Percentiles rank a stretch among this genome's conserved stretches.
Conservation (phyloP, 352 stramenopile genomes). For the Globisporangium camurandrum region DNA sequence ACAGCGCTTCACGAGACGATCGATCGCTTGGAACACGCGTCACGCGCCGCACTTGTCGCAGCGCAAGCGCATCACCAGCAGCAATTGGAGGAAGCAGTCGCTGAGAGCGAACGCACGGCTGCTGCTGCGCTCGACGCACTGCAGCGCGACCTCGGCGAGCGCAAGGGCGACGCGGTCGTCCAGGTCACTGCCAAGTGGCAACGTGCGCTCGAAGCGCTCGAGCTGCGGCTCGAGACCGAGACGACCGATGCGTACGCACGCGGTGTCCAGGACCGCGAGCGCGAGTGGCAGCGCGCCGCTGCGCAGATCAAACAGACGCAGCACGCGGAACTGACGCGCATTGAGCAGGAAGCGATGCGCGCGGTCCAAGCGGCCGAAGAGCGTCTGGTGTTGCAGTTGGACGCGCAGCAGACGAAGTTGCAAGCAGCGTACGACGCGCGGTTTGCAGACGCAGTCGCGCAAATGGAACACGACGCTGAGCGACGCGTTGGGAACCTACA, state of each 20-base stretch:
- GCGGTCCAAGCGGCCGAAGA: conserved; percentile 64
- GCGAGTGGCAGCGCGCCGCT: conserved; percentile 69
- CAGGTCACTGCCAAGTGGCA: conserved; percentile 70
- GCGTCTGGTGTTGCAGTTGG: conserved; percentile 39
- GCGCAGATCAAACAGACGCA: conserved; percentile 67
- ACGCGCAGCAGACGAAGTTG: conserved; percentile 25
- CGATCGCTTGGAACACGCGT: conserved; percentile 16
- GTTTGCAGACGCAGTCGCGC: conserved; percentile 15
- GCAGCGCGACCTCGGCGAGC: conserved; percentile 60
- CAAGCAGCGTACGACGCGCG: conserved; percentile 27
- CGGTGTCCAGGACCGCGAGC: conserved; percentile 61
- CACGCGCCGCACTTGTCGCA: conserved; percentile 26
- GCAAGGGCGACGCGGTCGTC: conserved; percentile 47
- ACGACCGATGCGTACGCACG: conserved; percentile 52
- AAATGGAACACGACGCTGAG: conserved; percentile 16
- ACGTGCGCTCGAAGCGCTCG: conserved; percentile 52
- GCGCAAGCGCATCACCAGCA: conserved; percentile 22
- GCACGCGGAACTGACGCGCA: conserved; percentile 50
- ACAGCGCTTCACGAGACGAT: conserved; percentile 23
- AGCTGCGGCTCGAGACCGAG: conserved; percentile 53
- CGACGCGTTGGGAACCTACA: conserved; percentile 8
- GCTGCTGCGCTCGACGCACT: conserved; percentile 25
- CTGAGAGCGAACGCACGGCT: conserved; percentile 23
- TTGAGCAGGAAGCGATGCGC: conserved; percentile 51
- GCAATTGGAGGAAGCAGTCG: conserved; percentile 23